phyloP scores from a whole-genome alignment of 192 early-diverging fungal genomes.

The Geranomyces michiganensis region DNA sequence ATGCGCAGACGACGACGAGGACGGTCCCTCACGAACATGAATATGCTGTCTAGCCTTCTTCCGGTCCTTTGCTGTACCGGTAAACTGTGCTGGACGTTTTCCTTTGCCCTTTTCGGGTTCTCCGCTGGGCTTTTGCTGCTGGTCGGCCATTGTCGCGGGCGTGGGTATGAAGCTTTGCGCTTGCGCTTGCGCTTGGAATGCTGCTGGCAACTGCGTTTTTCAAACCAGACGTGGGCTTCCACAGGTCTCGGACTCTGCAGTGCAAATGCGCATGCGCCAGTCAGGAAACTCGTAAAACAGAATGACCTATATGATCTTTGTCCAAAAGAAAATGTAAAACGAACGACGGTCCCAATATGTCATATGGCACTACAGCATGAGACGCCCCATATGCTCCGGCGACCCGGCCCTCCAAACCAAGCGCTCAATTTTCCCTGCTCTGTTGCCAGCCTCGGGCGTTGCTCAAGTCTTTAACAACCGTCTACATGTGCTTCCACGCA shows the following conservation, averaged over 20 bases:
- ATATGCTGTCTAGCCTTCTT: constrained; percentile 30
- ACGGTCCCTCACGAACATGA: constrained; percentile 6
- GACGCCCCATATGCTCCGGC: constrained; percentile 1
- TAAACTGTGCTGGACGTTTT: constrained; percentile 7
- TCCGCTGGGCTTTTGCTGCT: not conserved
- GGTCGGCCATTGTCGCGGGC: too few relatives aligned
- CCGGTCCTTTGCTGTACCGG: constrained; percentile 13
- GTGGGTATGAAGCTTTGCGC: too few relatives aligned
- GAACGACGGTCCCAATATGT: not conserved
- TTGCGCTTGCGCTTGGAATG: too few relatives aligned
- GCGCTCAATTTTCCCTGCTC: constrained; percentile 27
- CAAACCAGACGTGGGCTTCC: too few relatives aligned
- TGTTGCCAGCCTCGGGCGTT: constrained; percentile 30
- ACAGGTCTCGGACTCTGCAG: too few relatives aligned
- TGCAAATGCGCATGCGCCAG: too few relatives aligned
- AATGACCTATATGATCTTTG: too few relatives aligned
- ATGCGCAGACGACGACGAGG: not conserved
- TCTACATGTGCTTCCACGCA: constrained; percentile 5
- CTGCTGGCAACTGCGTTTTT: too few relatives aligned
- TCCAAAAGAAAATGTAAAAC: not conserved
- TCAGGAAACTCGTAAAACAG: too few relatives aligned
- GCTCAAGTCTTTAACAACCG: constrained; percentile 24
- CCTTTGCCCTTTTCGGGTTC: constrained; percentile 2
- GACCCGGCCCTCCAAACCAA: constrained; percentile 1
- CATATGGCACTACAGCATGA: not conserved